phyloP scores from a whole-genome alignment of 2,329 filamentous ascomycete species.

The Phaeosphaeriaceae sp. region DNA sequence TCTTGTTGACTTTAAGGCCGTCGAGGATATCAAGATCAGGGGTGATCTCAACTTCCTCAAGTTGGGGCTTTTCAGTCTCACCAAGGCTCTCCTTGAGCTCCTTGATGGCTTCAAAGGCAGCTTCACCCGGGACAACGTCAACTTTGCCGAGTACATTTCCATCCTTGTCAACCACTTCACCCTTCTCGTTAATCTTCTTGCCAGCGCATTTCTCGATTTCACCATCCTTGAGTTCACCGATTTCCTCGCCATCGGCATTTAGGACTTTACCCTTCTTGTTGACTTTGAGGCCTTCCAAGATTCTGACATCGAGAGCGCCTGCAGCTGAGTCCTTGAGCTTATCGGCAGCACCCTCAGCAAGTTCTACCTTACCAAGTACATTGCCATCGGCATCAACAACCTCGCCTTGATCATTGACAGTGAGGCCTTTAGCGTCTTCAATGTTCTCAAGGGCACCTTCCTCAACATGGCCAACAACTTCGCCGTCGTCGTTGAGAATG shows the following conservation, averaged over 20 bases:
- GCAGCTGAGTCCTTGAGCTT: slow-evolving; percentile 52
- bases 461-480: slow-evolving; percentile 57
- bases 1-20: slow-evolving; percentile 65
- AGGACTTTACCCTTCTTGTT: slow-evolving; percentile 64
- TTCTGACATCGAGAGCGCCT: slow-evolving; percentile 53
- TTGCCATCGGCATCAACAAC: slow-evolving; percentile 59
- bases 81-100: slow-evolving; percentile 54
- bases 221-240: slow-evolving; percentile 58
- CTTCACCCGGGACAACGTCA: slow-evolving; percentile 56
- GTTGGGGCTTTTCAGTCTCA: slow-evolving; percentile 50
- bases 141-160: slow-evolving; percentile 59
- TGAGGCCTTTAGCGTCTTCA: slow-evolving; percentile 55
- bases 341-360: slow-evolving; percentile 57
- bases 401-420: slow-evolving; percentile 59
- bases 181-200: slow-evolving; percentile 58
- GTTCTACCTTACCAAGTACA: slow-evolving; percentile 58
- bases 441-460: slow-evolving; percentile 51
- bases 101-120: slow-evolving; percentile 58
- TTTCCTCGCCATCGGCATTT: slow-evolving; percentile 58
- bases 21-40: slow-evolving; percentile 57
- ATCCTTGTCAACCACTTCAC: slow-evolving; percentile 58
- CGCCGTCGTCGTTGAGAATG: slow-evolving; percentile 56
- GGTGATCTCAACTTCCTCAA: slow-evolving; percentile 48
- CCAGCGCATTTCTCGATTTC: slow-evolving; percentile 53
- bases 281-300: slow-evolving; percentile 61